Base-by-base conservation (phyloP, 1,284 basidiomycete species). In the Malassezia psittaci region DNA sequence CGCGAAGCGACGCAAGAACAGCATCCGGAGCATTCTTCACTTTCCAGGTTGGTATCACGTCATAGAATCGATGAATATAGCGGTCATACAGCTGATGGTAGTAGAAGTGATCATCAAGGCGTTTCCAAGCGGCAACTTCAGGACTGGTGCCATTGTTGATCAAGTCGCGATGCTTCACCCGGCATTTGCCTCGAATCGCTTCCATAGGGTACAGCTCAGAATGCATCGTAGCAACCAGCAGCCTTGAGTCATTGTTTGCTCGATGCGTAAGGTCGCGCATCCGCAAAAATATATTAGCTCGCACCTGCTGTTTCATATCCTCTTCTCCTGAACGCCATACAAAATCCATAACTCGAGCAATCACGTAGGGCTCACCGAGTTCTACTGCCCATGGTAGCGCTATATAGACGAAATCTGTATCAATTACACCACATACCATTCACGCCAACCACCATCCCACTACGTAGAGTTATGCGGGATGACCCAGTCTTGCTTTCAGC, bases 31-130 rank as follows among this genome's bases (percentile, higher is more conserved):
- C 80, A 76, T 98, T 98, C 65, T 85, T 83, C 55, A 94, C 84
- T 68, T 86, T 86, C 45, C 82, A 82, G 24, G 88, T 84, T 52
- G 87, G 85, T 56, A 98, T 84, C 64, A 96, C 86, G 76, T 98
- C 94, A 77, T 93, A 96, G 77, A 94, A 93, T 75, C 90, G 88
- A 79, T 94, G 91, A 76, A 96, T 88, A 78, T 96, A 96, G 43
- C 91, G 88, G 77, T 98, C 93, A 75, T 90, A 96, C 54, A 93
- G 81, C 65, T 87, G 85, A 66, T 84, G 84, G 79, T 90, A 96
- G 80, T 90, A 94, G 79, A 96, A 96, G 66, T 88, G 84, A 76
- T 96, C 90, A 12, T 90, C 88, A 47, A 85, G 83, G 76, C 87
- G 88, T 79, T 91, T 94, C 90, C 90, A 96, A n/a, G 86, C 85